These are phyloP conservation scores for Hanseniaspora jakobsenii DNA, from an alignment of 805 yeast species.

Conservation along the genomic window DNA sequence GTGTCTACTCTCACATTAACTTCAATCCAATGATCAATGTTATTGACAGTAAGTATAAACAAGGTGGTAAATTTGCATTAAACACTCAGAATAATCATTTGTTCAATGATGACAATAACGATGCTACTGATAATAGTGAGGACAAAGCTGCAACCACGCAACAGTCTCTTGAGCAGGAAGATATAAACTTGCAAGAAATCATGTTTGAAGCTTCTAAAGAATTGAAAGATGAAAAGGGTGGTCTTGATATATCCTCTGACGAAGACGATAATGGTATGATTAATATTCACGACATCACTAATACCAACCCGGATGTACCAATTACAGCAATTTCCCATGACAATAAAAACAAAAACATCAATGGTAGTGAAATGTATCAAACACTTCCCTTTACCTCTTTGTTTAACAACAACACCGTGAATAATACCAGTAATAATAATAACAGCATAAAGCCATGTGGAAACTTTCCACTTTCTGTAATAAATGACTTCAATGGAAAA, in stretches of 20 bases:
- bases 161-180: too few relatives aligned
- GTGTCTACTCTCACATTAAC: constrained; percentile 69
- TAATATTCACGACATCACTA: constrained; percentile 13
- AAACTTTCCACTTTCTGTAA: constrained; percentile 6
- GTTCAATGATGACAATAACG: constrained; percentile 17
- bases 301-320: constrained; percentile 5
- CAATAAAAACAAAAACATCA: not conserved
- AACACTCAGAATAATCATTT: constrained; percentile 15
- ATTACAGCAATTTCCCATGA: constrained; percentile 6
- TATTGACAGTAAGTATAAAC: constrained; percentile 74
- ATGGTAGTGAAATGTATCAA: constrained; percentile 2
- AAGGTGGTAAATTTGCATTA: constrained; percentile 84
- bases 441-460: constrained; percentile 1
- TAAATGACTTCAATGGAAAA: not conserved
- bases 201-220: constrained; percentile 4
- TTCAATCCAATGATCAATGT: constrained; percentile 71
- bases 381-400: constrained; percentile 6
- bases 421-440: not conserved
- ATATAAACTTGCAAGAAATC: constrained; percentile 13
- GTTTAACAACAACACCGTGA: constrained; percentile 6
- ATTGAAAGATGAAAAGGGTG: constrained; percentile 1
- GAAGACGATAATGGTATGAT: constrained; percentile 20
- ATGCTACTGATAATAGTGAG: constrained; percentile 17
- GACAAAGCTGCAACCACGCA: constrained; percentile 14
- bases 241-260: constrained; percentile 19